These are phyloP conservation scores for Erigeron canadensis DNA, from an alignment of 129 eudicot species.

Conservation along the genomic window DNA sequence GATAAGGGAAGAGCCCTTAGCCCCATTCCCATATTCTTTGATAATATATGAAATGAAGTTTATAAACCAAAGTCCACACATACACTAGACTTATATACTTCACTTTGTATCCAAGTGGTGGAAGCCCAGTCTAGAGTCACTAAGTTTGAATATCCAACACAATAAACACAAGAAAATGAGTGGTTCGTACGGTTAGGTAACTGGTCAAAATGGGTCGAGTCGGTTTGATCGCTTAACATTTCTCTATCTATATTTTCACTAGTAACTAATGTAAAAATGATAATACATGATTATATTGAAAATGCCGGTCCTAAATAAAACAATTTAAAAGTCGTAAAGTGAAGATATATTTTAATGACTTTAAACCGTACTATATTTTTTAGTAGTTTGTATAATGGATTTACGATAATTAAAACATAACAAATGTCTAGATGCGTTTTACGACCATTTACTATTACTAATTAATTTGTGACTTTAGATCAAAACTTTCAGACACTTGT, in stretches of 20 bases:
- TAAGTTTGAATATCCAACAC: not conserved
- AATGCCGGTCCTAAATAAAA: not conserved
- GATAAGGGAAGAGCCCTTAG: constrained; percentile 55
- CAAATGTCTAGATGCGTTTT: too few species aligned
- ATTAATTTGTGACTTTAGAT: not conserved
- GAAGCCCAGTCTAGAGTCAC: not conserved
- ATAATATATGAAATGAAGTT: constrained; percentile 4
- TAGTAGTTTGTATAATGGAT: too few species aligned
- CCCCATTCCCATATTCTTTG: constrained; percentile 45
- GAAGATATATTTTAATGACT: too few species aligned
- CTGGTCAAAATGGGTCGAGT: not conserved
- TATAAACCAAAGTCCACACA: constrained; percentile 18
- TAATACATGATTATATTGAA: not conserved
- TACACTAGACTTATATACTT: constrained; percentile 26
- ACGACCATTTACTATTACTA: not conserved
- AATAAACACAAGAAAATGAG: not conserved
- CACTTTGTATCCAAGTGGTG: not conserved
- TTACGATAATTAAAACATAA: too few species aligned
- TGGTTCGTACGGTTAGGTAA: not conserved
- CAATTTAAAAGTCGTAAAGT: not conserved
- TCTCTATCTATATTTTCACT: not conserved
- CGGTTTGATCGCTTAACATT: not conserved
- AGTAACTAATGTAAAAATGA: not conserved
- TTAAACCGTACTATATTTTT: too few species aligned
- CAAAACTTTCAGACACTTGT: not conserved